Evolutionary conservation across 2,329 filamentous ascomycete genomes (phyloP), one percentile per base, ranked within the genome.

Genomic region (Alternaria metachromatica): DNA sequence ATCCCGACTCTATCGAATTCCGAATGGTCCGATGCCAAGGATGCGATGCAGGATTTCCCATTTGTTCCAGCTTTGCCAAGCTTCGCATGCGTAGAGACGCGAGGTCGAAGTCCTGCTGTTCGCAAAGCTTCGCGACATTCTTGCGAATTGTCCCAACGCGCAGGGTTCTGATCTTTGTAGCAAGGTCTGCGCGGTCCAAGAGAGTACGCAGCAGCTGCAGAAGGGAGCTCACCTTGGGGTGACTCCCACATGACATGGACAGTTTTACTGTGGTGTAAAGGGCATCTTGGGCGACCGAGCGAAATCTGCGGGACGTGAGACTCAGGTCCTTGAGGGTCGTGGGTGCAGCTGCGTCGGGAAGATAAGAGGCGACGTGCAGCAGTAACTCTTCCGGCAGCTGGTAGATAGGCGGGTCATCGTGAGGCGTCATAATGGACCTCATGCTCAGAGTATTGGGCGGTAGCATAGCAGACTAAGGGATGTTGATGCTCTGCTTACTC

Each of bases 1-100:
- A 74, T 2, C 69, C 69, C 6, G 70, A 74, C 25, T 75, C 72
- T n/a, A 75, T 59, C 12, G 65, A 67, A 44, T 72, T 70, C 15
- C 66, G 59, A 21, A 74, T 53, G 4, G 69, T 71, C 11, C 61
- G 48, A 25, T 49, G 58, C 72, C 72, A 75, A 7, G 66, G 62
- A 25, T 72, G 63, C 5, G 45, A 60, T 10, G 50, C 50, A 1
- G 13, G 11, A 55, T 67, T 69, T 0, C 67, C 67, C 6, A 72
- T 43, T 12, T 60, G 60, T 48, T 60, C 50, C 10, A 72, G 28
- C 37, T 61, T 58, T 20, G 28, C 41, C 5, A 70, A 28, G 54
- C 67, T 67, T 44, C 55, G 44, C 12, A 60, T 41, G 28, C 67
- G 71, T 25, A 75, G 18, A 5, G 28, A 28, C 4, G 60, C 18